Evolutionary conservation across 1,284 basidiomycete genomes (phyloP).

Genomic region (Rhizoctonia solani): DNA sequence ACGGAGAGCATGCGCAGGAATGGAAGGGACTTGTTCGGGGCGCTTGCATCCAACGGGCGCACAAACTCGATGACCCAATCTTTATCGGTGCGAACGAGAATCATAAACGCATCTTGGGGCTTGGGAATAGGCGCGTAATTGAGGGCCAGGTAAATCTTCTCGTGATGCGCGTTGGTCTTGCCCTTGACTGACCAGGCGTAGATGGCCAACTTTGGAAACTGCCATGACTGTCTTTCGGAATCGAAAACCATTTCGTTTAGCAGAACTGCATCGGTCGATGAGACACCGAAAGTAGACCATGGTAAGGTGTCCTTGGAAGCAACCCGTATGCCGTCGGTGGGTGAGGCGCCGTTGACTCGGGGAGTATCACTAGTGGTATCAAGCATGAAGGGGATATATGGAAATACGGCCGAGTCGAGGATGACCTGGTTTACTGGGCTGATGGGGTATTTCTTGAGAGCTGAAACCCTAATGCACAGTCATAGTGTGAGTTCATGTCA

Average conservation of each 20-base stretch:
- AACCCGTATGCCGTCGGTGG: not conserved
- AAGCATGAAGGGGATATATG: constrained; percentile 5
- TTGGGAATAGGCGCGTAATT: not conserved
- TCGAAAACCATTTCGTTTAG: constrained; percentile 11
- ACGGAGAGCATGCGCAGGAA: constrained; percentile 7
- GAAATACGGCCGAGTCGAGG: not conserved
- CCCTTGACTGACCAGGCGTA: constrained; percentile 4
- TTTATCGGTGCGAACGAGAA: not conserved
- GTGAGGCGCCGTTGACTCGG: constrained; percentile 1
- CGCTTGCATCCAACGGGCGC: not conserved
- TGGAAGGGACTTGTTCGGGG: constrained; percentile 1
- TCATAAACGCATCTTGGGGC: constrained; percentile 13
- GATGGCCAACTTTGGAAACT: not conserved
- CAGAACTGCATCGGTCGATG: constrained; percentile 5
- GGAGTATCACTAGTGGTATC: constrained; percentile 10
- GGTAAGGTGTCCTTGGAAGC: not conserved
- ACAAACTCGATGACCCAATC: not conserved
- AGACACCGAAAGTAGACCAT: constrained; percentile 15
- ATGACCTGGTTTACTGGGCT: constrained; percentile 2
- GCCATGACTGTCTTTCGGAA: not conserved
- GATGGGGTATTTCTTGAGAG: constrained; percentile 5
- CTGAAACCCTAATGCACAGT: constrained; percentile 10
- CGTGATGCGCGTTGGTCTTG: not conserved
- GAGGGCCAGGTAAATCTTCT: constrained; percentile 1
- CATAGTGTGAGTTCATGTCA: not conserved